A percentile compares a stretch with the other conserved stretches of the same genome.
Conservation (phyloP, 345 rosid species). For the Erodium maritimum region DNA sequence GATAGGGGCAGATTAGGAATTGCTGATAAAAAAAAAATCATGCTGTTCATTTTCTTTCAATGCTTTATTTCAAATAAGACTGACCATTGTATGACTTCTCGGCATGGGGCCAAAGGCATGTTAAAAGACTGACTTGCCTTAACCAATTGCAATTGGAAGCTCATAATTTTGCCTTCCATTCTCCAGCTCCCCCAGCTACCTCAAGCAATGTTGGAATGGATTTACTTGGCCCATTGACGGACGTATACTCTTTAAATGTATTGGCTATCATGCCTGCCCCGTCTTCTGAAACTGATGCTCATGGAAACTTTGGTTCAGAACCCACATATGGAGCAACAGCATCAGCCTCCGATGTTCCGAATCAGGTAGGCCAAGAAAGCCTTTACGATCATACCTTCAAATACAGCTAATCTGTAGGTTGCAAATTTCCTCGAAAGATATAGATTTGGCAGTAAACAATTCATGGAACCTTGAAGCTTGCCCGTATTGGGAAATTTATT, state of each 20-base stretch:
- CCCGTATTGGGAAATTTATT: too few relatives aligned
- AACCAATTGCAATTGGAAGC: neutral
- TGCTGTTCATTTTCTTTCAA: neutral
- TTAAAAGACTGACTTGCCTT: neutral
- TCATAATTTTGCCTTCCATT: conserved; percentile 8
- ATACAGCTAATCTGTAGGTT: too few relatives aligned
- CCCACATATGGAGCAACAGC: conserved; percentile 42
- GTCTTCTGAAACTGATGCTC: conserved; percentile 34
- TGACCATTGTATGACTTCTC: neutral
- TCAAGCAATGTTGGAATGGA: conserved; percentile 58
- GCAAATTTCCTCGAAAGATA: too few relatives aligned
- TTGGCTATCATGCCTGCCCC: conserved; percentile 60
- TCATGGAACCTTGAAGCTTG: too few relatives aligned
- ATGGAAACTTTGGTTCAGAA: conserved; percentile 31
- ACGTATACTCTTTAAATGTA: conserved; percentile 41
- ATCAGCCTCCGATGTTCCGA: conserved; percentile 27
- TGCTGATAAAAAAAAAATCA: too few relatives aligned
- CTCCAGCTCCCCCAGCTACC: conserved; percentile 24
- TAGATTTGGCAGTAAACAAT: too few relatives aligned
- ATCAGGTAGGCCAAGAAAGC: conserved; percentile 36
- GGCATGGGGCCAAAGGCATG: neutral
- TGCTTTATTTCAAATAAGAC: neutral
- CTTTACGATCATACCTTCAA: neutral
- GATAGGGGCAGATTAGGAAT: too few relatives aligned
- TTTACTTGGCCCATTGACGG: conserved; percentile 69